These are phyloP conservation scores for Helotiales sp. DNA, from an alignment of 2,329 filamentous ascomycete genomes.

Conservation along the genomic window DNA sequence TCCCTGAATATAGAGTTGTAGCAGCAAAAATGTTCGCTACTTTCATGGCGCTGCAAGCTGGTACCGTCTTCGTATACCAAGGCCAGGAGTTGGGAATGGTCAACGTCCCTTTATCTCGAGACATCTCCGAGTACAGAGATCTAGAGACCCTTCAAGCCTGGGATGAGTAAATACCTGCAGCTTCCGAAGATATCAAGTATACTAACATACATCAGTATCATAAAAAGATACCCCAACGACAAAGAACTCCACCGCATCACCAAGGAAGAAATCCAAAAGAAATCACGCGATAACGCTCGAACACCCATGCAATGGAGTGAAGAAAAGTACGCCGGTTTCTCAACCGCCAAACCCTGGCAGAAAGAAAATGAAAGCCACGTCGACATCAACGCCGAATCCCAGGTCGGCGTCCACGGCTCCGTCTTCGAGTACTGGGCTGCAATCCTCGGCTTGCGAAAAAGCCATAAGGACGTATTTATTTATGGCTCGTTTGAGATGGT, in stretches of 20 bases:
- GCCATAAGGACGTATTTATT: conserved; percentile 61
- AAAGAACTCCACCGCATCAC: conserved; percentile 40
- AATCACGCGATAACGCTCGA: conserved; percentile 68
- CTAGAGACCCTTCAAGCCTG: conserved; percentile 58
- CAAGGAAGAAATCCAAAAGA: conserved; percentile 53
- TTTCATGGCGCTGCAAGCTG: conserved; percentile 48
- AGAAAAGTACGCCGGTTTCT: conserved; percentile 64
- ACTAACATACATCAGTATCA: conserved; percentile 30
- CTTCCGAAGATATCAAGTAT: conserved; percentile 24
- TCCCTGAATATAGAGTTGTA: conserved; percentile 40
- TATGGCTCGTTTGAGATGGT: conserved; percentile 64
- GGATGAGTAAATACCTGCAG: conserved; percentile 33
- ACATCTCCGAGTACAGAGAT: conserved; percentile 67
- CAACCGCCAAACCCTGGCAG: conserved; percentile 65
- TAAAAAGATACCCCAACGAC: conserved; percentile 37
- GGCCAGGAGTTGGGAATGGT: conserved; percentile 61
- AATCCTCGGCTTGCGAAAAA: conserved; percentile 60
- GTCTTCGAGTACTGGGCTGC: conserved; percentile 62
- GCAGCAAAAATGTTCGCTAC: conserved; percentile 56
- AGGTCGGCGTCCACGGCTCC: conserved; percentile 48
- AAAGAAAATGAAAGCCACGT: conserved; percentile 62
- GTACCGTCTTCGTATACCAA: conserved; percentile 60
- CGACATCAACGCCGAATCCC: conserved; percentile 60
- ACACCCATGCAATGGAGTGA: conserved; percentile 72
- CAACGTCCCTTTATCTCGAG: conserved; percentile 57